phyloP scores from a whole-genome alignment of 1,284 basidiomycete species.

The Trichosporon coremiiforme region DNA sequence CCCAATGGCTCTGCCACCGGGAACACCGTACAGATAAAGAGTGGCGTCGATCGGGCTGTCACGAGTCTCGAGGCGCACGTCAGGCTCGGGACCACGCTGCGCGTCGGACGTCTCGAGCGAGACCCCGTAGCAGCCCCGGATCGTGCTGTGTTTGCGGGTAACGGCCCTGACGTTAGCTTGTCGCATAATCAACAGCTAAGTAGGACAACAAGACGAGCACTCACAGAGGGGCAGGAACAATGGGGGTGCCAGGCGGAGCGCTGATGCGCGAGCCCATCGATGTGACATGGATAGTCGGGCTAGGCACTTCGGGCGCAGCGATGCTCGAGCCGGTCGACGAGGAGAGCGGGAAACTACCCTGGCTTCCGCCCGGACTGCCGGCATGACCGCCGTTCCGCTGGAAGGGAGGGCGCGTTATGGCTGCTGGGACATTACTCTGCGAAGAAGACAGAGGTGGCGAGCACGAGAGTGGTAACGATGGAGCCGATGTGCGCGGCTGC shows the following conservation, averaged over 20 bases:
- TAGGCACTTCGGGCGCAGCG: not conserved
- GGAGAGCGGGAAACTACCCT: not conserved
- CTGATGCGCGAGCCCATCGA: slow-evolving; percentile 11
- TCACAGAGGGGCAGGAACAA: not conserved
- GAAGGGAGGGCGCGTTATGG: not conserved
- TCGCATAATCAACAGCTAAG: too few relatives aligned
- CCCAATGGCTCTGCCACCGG: not conserved
- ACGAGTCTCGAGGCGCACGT: slow-evolving; percentile 10
- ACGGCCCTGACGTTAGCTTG: not conserved
- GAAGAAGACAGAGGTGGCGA: not conserved
- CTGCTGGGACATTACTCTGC: not conserved
- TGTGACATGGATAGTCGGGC: not conserved
- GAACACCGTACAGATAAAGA: not conserved
- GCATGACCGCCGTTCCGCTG: not conserved
- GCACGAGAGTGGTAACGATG: too few relatives aligned
- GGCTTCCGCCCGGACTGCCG: not conserved
- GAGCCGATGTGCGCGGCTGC: too few relatives aligned
- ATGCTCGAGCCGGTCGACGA: not conserved
- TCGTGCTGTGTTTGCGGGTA: not conserved
- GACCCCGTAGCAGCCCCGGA: slow-evolving; percentile 11
- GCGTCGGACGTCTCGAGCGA: not conserved
- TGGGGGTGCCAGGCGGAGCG: not conserved
- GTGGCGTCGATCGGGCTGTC: slow-evolving; percentile 6
- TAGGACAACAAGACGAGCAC: too few relatives aligned
- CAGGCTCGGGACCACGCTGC: not conserved